Percentiles rank a stretch among this genome's conserved stretches.
phyloP scores from a whole-genome alignment of 208 protist genomes.

The Trypanosoma rangeli region DNA sequence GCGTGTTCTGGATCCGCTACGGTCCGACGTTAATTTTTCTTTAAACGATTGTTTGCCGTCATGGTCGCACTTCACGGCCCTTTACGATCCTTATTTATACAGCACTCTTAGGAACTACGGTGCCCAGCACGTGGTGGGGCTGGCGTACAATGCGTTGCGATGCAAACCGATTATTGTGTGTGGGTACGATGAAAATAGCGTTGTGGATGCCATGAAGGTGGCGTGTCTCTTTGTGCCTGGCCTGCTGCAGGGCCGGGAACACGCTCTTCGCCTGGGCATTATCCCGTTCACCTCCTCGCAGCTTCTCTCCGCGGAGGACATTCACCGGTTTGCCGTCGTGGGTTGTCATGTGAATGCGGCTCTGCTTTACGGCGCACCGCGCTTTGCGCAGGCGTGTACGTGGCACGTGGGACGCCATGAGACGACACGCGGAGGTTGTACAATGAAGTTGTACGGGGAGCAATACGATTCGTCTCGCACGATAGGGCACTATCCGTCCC shows the following conservation, averaged over 20 bases:
- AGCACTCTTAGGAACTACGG: slow-evolving; percentile 4
- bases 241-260: slow-evolving; percentile 3
- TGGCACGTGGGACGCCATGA: slow-evolving; percentile 7
- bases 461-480: no score
- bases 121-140: slow-evolving; percentile 5
- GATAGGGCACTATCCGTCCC: no score
- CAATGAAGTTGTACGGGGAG: slow-evolving; percentile 12
- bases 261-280: slow-evolving; percentile 6
- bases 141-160: slow-evolving; percentile 9
- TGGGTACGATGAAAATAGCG: slow-evolving; percentile 15
- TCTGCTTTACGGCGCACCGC: neutral
- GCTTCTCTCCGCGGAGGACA: neutral
- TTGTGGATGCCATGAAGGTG: slow-evolving; percentile 19
- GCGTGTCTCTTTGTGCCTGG: slow-evolving; percentile 20
- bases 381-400: slow-evolving; percentile 10
- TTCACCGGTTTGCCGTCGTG: slow-evolving; percentile 20
- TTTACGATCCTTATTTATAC: slow-evolving; percentile 10
- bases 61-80: neutral
- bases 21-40: neutral
- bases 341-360: slow-evolving; percentile 16
- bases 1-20: neutral
- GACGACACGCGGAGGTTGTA: neutral
- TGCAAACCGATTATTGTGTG: slow-evolving; percentile 21
- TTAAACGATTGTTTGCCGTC: neutral
- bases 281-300: neutral